Evolutionary conservation across 2,329 filamentous ascomycete genomes (phyloP).

Genomic region (Aspergillus sp.): DNA sequence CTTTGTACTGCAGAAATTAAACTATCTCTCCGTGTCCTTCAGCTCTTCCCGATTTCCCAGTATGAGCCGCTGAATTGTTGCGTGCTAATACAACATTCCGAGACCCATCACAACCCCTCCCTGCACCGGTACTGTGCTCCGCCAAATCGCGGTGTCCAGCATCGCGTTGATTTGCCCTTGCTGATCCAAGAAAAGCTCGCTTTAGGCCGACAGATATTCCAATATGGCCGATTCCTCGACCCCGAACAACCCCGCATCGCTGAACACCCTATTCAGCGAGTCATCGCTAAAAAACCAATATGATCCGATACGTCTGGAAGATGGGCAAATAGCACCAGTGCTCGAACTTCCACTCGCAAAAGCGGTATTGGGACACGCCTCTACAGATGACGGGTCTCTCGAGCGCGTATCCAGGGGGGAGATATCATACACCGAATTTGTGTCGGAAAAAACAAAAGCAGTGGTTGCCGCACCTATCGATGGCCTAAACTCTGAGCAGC

Average conservation of each 20-base stretch:
- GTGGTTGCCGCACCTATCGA: slow-evolving; percentile 18
- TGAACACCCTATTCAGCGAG: slow-evolving; percentile 36
- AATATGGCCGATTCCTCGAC: slow-evolving; percentile 27
- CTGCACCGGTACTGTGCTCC: neutral
- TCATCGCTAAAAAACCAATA: slow-evolving; percentile 28
- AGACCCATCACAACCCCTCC: neutral
- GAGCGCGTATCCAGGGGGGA: slow-evolving; percentile 31
- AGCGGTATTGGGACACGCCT: slow-evolving; percentile 39
- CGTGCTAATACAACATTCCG: neutral
- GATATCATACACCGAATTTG: slow-evolving; percentile 38
- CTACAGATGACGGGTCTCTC: slow-evolving; percentile 27
- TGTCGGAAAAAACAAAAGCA: slow-evolving; percentile 34
- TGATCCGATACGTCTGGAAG: slow-evolving; percentile 36
- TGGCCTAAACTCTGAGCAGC: slow-evolving; percentile 26
- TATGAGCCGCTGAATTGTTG: neutral
- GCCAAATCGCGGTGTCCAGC: too few species aligned
- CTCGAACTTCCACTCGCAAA: slow-evolving; percentile 39
- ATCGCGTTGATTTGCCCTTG: neutral
- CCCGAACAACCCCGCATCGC: slow-evolving; percentile 24
- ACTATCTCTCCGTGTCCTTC: neutral
- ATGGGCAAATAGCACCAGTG: slow-evolving; percentile 32
- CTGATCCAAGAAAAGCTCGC: neutral
- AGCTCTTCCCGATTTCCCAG: neutral
- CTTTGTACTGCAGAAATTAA: neutral
- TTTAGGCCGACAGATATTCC: neutral